phyloP scores from a whole-genome alignment of 139 green algal genomes.

The Tetraselmis chui region DNA sequence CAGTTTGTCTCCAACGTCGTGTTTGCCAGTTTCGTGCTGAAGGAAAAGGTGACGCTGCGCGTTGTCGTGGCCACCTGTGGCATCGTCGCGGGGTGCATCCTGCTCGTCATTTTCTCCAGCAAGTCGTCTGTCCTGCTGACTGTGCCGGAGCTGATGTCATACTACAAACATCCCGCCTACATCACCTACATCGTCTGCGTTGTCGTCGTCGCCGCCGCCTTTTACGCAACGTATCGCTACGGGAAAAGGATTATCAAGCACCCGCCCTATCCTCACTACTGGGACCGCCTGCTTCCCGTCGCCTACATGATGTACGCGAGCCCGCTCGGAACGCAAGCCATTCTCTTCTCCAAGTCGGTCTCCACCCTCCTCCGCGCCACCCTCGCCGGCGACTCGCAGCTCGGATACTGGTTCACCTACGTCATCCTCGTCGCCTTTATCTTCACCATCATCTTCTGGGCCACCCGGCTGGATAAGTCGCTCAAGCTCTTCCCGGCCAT shows the following conservation, averaged over 20 bases:
- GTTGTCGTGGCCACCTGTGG: conserved; percentile 59
- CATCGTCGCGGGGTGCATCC: conserved; percentile 71
- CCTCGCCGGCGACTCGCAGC: conserved; percentile 50
- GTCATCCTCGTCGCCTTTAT: conserved; percentile 63
- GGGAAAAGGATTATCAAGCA: conserved; percentile 22
- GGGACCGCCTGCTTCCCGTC: conserved; percentile 58
- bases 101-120: conserved; percentile 82
- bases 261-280: conserved; percentile 12
- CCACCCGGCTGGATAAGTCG: conserved; percentile 70
- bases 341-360: conserved; percentile 80
- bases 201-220: conserved; percentile 23
- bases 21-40: conserved; percentile 70
- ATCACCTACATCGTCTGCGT: conserved; percentile 59
- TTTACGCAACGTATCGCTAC: conserved; percentile 45
- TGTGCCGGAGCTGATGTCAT: conserved; percentile 48
- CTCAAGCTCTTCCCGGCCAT: conserved; percentile 73
- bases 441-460: conserved; percentile 66
- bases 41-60: conserved; percentile 53
- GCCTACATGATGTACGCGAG: conserved; percentile 66
- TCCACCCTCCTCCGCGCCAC: conserved; percentile 71
- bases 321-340: conserved; percentile 72
- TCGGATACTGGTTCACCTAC: conserved; percentile 75
- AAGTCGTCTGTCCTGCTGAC: conserved; percentile 57
- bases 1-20: conserved; percentile 85
- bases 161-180: conserved; percentile 55